Evolutionary conservation across 2,329 filamentous ascomycete genomes (phyloP).

Genomic region (Epichloe gansuensis): DNA sequence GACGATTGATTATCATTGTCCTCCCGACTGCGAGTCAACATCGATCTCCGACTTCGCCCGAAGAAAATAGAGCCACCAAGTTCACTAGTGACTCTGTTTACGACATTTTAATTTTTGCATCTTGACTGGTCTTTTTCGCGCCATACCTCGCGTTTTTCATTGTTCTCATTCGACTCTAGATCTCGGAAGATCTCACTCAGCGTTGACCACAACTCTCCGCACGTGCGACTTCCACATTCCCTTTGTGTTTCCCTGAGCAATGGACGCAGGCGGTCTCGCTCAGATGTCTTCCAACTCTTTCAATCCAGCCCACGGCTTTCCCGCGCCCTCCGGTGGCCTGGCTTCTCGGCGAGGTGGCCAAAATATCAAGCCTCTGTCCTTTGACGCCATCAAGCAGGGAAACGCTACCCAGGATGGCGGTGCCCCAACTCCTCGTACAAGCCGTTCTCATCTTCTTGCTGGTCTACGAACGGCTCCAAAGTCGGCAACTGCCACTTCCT

Average conservation of each 20-base stretch:
- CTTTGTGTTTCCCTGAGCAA: constrained; percentile 27
- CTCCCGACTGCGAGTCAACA: not conserved
- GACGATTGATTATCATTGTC: not conserved
- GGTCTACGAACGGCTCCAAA: constrained; percentile 90
- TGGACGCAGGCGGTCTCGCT: constrained; percentile 98
- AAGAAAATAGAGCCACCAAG: not conserved
- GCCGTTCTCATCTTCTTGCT: constrained; percentile 85
- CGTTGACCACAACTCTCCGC: not conserved
- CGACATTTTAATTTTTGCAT: not conserved
- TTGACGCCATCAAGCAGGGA: constrained; percentile 57
- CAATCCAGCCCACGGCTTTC: constrained; percentile 55
- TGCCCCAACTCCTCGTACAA: constrained; percentile 76
- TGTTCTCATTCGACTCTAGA: not conserved
- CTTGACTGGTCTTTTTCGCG: not conserved
- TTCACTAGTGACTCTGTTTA: not conserved
- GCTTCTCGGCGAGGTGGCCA: constrained; percentile 74
- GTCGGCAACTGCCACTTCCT: constrained; percentile 58
- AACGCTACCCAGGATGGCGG: constrained; percentile 55
- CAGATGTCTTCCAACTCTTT: constrained; percentile 92
- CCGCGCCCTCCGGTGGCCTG: constrained; percentile 66
- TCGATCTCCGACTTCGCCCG: not conserved
- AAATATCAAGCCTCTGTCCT: constrained; percentile 81
- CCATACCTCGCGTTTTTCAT: not conserved
- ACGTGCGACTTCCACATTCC: not conserved
- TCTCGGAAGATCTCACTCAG: not conserved